Base-by-base conservation (phyloP, 345 rosid genomes). In the Eucalyptus camaldulensis region DNA sequence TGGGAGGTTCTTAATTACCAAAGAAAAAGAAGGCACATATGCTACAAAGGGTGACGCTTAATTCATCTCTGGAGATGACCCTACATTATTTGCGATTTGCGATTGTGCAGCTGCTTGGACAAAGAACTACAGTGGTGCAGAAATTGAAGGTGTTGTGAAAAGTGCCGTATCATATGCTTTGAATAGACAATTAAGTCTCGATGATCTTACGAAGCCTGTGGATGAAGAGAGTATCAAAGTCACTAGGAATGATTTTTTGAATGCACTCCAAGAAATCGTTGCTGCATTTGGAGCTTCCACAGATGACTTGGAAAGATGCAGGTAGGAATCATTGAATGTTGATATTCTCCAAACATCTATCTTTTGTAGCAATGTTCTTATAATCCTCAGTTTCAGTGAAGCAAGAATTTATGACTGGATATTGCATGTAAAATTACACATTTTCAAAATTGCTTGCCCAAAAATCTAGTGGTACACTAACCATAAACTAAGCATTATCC, bases 271-370 rank as follows among this genome's bases (percentile, higher is more conserved):
- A 16, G 99, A 98, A 92, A 90, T 98, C 80, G 88, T 91, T 90
- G 98, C 99, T 87, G 99, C 99, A 88, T 98, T 98, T 88, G 99
- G 99, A 91, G 99, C 98, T 27, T 96, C 99, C 88, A 97, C 96
- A 58, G 98, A 98, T 92, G 99, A 98, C 89, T 97, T 97, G 88
- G 97, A 97, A 92, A 94, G 96, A 58, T 95, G 97, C 98, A 98
- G 99, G 99, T 97, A 93, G 87, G 80, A 69, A 65, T 58, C 86
- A 54, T 49, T 88, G 80, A 85, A 40, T 31, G 24, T 10, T 40
- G 56, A 8, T 50, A 0, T 86, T 65, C 40, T 65, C 76, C 4
- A 12, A n/a, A 65, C 17, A n/a, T 65, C 40, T 15, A n/a, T 65
- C 76, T 65, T 65, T 65, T 8, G 76, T n/a, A 13, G 19, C 40